Evolutionary conservation across 2,329 filamentous ascomycete genomes (phyloP).

Genomic region (Aspergillus novoparasiticus): DNA sequence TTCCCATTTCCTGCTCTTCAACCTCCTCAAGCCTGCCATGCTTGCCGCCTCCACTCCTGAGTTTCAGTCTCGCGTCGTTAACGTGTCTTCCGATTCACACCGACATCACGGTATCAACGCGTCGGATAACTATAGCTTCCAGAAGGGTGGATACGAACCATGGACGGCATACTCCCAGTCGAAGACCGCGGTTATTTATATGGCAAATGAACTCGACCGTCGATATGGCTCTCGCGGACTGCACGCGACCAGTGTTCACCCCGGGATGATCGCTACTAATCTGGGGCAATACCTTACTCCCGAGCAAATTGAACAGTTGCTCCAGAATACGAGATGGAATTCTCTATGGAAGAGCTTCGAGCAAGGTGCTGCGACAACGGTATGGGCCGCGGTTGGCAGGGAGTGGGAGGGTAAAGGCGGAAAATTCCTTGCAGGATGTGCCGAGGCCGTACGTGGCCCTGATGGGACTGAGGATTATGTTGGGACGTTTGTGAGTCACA

Average conservation of each 20-base stretch:
- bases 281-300: conserved; percentile 7
- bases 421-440: conserved; percentile 35
- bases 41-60: conserved; percentile 29
- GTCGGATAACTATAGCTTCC: conserved; percentile 44
- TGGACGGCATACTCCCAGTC: conserved; percentile 50
- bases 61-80: conserved; percentile 52
- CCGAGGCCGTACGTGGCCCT: conserved; percentile 19
- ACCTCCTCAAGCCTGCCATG: conserved; percentile 45
- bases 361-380: conserved; percentile 45
- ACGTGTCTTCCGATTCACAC: conserved; percentile 50
- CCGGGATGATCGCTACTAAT: conserved; percentile 35
- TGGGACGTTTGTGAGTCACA: conserved; percentile 21
- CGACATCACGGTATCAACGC: conserved; percentile 31
- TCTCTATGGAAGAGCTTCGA: conserved; percentile 32
- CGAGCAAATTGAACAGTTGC: conserved; percentile 10
- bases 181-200: conserved; percentile 56
- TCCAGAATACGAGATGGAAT: conserved; percentile 15
- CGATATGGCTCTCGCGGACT: conserved; percentile 49
- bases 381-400: conserved; percentile 39
- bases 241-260: conserved; percentile 50
- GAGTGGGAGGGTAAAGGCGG: conserved; percentile 38
- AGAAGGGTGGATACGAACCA: conserved; percentile 36
- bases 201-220: conserved; percentile 55
- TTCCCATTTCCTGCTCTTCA: conserved; percentile 55
- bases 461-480: conserved; percentile 16